A percentile compares a stretch with the other conserved stretches of the same genome.
Conservation (phyloP, 257 asterid species). For the Mentha longifolia region DNA sequence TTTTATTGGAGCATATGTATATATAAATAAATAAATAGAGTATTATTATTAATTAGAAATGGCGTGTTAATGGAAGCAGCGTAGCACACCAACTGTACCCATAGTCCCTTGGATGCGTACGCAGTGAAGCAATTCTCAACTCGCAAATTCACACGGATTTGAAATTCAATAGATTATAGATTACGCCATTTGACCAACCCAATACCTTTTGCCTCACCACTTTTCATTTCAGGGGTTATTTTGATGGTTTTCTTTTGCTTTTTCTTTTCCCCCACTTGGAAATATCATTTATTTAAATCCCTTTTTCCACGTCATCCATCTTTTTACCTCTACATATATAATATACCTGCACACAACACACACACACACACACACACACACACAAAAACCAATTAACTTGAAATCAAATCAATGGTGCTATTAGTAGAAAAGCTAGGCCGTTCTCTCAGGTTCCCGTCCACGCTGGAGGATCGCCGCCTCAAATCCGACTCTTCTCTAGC, state of each 20-base stretch:
- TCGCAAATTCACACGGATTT: not conserved
- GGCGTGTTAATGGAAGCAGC: slow-evolving; percentile 25
- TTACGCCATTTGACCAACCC: not conserved
- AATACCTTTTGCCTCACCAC: not conserved
- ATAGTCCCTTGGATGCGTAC: slow-evolving; percentile 9
- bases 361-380: not conserved
- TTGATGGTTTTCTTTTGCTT: slow-evolving; percentile 17
- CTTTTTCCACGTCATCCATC: not conserved
- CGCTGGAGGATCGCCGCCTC: slow-evolving; percentile 35
- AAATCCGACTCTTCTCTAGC: slow-evolving; percentile 39
- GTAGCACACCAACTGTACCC: not conserved
- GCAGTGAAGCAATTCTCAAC: slow-evolving; percentile 8
- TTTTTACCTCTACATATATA: not conserved
- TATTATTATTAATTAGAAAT: too few species aligned
- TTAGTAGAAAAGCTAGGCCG: slow-evolving; percentile 44
- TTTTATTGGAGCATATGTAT: too few species aligned
- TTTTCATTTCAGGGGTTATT: slow-evolving; percentile 14
- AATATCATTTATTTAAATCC: not conserved
- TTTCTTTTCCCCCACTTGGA: slow-evolving; percentile 2
- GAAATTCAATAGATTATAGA: too few species aligned
- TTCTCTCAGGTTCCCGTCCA: slow-evolving; percentile 41
- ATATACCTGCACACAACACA: slow-evolving; percentile 5
- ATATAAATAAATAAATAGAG: not conserved
- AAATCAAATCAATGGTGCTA: slow-evolving; percentile 46
- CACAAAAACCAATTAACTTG: not conserved